Percentiles rank a stretch among this genome's conserved stretches.
Evolutionary conservation across 2,329 filamentous ascomycete species (phyloP).

Genomic region (Colletotrichum filicis): DNA sequence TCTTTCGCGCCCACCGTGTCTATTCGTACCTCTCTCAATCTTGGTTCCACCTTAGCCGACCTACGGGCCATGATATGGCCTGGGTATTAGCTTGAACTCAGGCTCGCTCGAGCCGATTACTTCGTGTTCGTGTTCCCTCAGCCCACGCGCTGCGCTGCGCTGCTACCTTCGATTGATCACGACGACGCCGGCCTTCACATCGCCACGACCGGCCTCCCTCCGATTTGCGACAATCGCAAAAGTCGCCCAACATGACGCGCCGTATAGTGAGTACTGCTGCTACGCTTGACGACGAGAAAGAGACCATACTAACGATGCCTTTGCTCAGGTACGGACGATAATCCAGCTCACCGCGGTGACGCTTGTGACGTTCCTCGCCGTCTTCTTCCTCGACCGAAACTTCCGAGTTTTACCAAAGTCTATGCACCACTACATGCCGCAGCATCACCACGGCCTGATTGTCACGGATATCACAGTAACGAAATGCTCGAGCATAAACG

Average conservation of each 20-base stretch:
- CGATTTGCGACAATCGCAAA: conserved; percentile 13
- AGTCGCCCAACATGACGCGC: conserved; percentile 37
- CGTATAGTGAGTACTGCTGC: conserved; percentile 34
- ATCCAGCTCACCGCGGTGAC: conserved; percentile 78
- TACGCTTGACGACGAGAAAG: neutral
- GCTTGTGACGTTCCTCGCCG: conserved; percentile 73
- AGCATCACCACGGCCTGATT: conserved; percentile 85
- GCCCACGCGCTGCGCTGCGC: neutral
- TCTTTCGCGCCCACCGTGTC: conserved; percentile 9
- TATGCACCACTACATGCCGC: conserved; percentile 88
- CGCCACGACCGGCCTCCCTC: neutral
- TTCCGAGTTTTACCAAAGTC: conserved; percentile 87
- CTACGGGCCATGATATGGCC: conserved; percentile 33
- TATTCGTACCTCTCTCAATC: neutral
- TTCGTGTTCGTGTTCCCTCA: conserved; percentile 21
- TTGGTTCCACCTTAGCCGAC: neutral
- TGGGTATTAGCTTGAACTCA: conserved; percentile 25
- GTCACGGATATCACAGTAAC: conserved; percentile 87
- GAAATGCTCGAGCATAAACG: conserved; percentile 79
- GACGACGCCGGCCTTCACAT: neutral
- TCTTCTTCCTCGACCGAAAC: conserved; percentile 87
- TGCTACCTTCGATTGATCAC: conserved; percentile 3
- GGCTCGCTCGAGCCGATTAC: conserved; percentile 33
- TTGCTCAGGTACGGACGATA: conserved; percentile 70
- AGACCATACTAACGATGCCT: neutral